Evolutionary conservation across 257 asterid species (phyloP).

Genomic region (Apocynum venetum): DNA sequence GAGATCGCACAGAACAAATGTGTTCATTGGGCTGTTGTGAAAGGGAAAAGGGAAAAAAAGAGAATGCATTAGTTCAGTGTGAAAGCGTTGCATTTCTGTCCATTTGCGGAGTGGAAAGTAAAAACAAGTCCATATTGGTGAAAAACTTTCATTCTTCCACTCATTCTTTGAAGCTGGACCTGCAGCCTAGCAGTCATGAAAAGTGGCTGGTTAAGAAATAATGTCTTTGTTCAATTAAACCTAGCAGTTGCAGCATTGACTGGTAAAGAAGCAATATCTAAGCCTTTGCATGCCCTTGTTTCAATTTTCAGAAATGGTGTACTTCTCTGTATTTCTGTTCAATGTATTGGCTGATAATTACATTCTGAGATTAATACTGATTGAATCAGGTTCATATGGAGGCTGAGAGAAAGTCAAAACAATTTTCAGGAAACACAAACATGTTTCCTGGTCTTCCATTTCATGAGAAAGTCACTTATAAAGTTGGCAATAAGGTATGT

Average conservation of each 20-base stretch:
- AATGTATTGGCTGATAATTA: not conserved
- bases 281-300: not conserved
- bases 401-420: slow-evolving; percentile 77
- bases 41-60: too few relatives aligned
- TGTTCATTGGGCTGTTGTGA: too few relatives aligned
- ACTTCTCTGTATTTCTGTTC: not conserved
- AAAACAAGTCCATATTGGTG: too few relatives aligned
- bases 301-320: not conserved
- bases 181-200: not conserved
- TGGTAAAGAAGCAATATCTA: not conserved
- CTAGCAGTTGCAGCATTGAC: not conserved
- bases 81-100: too few relatives aligned
- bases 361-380: slow-evolving; percentile 8
- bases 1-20: too few relatives aligned
- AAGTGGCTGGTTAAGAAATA: not conserved
- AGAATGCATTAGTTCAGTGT: too few relatives aligned
- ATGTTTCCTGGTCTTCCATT: slow-evolving; percentile 40
- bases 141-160: too few relatives aligned
- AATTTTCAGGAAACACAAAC: slow-evolving; percentile 45
- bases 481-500: slow-evolving; percentile 81
- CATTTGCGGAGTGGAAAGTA: too few relatives aligned
- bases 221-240: not conserved
- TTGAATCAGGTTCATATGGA: slow-evolving; percentile 85
- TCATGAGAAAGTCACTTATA: slow-evolving; percentile 75
- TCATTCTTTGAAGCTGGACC: not conserved